Percentiles rank a stretch among this genome's conserved stretches.
These are phyloP conservation scores for Rhodotorula diobovata DNA, from an alignment of 768 basidiomycete genomes.

Conservation along the genomic window DNA sequence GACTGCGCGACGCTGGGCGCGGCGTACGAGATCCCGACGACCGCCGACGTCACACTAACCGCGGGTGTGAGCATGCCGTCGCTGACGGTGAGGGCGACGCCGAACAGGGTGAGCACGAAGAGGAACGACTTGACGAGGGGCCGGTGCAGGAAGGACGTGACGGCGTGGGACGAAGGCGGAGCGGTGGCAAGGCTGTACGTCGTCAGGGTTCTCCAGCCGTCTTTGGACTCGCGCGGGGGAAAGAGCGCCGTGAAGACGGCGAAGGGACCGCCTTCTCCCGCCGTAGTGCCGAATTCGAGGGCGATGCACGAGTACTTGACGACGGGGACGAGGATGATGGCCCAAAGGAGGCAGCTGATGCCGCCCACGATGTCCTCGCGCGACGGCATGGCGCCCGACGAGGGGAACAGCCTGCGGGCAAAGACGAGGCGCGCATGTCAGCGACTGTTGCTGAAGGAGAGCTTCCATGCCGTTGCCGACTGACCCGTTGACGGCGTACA, in stretches of 20 bases:
- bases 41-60: constrained; percentile 64
- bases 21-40: constrained; percentile 62
- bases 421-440: constrained; percentile 54
- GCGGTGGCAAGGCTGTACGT: constrained; percentile 47
- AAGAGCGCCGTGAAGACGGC: constrained; percentile 56
- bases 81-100: constrained; percentile 63
- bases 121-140: constrained; percentile 6
- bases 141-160: constrained; percentile 3
- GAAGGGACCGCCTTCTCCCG: constrained; percentile 61
- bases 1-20: constrained; percentile 53
- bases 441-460: too few species aligned
- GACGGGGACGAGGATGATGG: neutral
- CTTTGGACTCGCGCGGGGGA: constrained; percentile 48
- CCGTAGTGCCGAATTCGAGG: constrained; percentile 51
- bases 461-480: too few species aligned
- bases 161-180: neutral
- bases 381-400: constrained; percentile 53
- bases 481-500: too few species aligned
- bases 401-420: constrained; percentile 64
- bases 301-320: constrained; percentile 56
- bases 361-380: constrained; percentile 63
- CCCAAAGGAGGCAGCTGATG: constrained; percentile 48
- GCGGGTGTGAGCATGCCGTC: constrained; percentile 66
- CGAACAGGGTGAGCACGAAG: constrained; percentile 56
- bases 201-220: constrained; percentile 47